phyloP scores from a whole-genome alignment of 2,329 filamentous ascomycete genomes.

The Drechslerella stenobrocha region DNA sequence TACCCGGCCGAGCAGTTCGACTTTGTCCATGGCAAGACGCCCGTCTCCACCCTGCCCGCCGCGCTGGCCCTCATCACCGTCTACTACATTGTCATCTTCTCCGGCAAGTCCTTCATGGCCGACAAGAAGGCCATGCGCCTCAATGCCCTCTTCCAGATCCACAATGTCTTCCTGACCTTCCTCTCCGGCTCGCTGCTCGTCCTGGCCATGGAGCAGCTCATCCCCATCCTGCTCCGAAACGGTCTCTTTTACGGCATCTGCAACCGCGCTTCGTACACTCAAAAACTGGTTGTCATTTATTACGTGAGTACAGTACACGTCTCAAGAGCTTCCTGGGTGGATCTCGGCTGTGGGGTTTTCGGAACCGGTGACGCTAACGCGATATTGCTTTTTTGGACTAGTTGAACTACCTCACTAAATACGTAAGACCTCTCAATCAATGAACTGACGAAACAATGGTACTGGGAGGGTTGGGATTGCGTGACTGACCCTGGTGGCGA shows the following conservation, averaged over 20 bases:
- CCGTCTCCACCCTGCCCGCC: slow-evolving; percentile 85
- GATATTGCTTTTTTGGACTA: slow-evolving; percentile 56
- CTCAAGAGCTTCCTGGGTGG: background rate
- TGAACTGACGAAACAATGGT: slow-evolving; percentile 2
- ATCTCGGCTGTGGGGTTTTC: background rate
- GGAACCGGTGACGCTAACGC: slow-evolving; percentile 54
- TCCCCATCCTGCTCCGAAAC: slow-evolving; percentile 76
- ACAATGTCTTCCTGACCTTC: slow-evolving; percentile 90
- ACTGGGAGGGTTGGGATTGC: slow-evolving; percentile 5
- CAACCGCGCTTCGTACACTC: slow-evolving; percentile 79
- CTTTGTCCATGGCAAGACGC: slow-evolving; percentile 78
- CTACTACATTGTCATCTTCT: slow-evolving; percentile 79
- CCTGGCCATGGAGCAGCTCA: slow-evolving; percentile 87
- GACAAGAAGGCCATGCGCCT: slow-evolving; percentile 82
- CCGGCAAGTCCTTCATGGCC: slow-evolving; percentile 89
- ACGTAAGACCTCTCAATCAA: slow-evolving; percentile 60
- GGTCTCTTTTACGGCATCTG: slow-evolving; percentile 92
- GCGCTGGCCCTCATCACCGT: slow-evolving; percentile 71
- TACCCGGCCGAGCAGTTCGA: slow-evolving; percentile 84
- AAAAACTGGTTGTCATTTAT: slow-evolving; percentile 89
- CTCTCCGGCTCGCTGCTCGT: slow-evolving; percentile 79
- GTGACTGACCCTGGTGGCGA: slow-evolving; percentile 22
- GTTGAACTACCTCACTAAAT: slow-evolving; percentile 98
- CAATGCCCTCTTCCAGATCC: slow-evolving; percentile 85
- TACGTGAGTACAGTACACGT: slow-evolving; percentile 68